A percentile compares a stretch with the other conserved stretches of the same genome.
These are phyloP conservation scores for Perkinsus marinus DNA, from an alignment of 169 alveolate genomes.

Conservation along the genomic window DNA sequence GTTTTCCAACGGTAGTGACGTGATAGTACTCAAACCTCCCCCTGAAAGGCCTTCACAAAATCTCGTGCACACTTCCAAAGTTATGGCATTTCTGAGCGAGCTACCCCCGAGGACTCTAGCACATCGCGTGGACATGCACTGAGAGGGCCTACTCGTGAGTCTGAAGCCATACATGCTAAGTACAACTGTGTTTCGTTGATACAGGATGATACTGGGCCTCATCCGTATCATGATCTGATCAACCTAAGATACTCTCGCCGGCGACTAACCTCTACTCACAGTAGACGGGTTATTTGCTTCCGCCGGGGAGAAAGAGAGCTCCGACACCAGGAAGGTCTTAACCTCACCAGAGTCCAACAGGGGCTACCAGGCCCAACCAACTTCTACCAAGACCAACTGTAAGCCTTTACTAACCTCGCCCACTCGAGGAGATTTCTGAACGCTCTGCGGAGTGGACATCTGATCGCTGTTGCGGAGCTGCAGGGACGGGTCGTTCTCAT, in stretches of 20 bases:
- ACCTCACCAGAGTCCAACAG: too few species aligned
- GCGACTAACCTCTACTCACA: background rate
- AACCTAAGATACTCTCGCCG: background rate
- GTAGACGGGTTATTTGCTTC: background rate
- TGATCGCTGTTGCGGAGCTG: constrained; percentile 3
- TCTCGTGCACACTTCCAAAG: too few species aligned
- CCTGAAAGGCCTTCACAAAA: background rate
- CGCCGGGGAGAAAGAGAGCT: background rate
- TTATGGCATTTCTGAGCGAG: too few species aligned
- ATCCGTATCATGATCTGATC: background rate
- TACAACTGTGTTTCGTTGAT: background rate
- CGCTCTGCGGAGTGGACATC: background rate
- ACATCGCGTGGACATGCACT: background rate
- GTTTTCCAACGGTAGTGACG: background rate
- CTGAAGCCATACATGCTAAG: constrained; percentile 1
- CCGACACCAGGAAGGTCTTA: background rate
- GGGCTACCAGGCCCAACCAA: too few species aligned
- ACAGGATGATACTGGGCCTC: background rate
- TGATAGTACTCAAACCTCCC: background rate
- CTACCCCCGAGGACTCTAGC: too few species aligned
- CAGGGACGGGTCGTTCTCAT: constrained; percentile 3
- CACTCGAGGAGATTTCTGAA: background rate
- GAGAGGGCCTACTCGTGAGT: background rate
- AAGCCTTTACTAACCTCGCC: background rate
- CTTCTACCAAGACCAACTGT: background rate